Conservation (phyloP, 331 rosid species). For the Stylosanthes scabra region DNA sequence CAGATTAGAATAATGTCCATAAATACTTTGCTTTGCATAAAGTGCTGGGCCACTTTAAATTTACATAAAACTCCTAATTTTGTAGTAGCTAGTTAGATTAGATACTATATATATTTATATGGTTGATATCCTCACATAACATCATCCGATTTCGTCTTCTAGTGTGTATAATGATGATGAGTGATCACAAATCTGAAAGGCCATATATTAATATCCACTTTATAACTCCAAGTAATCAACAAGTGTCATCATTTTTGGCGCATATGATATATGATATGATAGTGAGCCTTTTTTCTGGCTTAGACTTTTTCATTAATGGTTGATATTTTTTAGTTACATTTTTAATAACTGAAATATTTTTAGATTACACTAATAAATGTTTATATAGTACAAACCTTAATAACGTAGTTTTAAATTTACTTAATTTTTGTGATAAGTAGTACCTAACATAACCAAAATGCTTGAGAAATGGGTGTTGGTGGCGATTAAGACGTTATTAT, state of each 20-base stretch:
- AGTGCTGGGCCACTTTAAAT: neutral
- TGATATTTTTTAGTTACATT: too few relatives aligned
- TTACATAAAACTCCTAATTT: constrained; percentile 2
- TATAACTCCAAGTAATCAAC: neutral
- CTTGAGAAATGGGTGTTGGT: neutral
- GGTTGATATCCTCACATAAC: neutral
- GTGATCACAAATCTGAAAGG: neutral
- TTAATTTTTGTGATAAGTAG: too few relatives aligned
- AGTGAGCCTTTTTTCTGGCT: too few relatives aligned
- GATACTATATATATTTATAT: too few relatives aligned
- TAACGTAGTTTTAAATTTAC: too few relatives aligned
- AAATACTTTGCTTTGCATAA: neutral
- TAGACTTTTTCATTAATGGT: too few relatives aligned
- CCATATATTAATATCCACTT: neutral
- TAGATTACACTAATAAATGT: too few relatives aligned
- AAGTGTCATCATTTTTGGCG: neutral
- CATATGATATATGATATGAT: neutral
- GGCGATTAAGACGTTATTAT: constrained; percentile 4
- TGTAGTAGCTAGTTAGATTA: neutral
- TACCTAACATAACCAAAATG: neutral
- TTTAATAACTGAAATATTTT: too few relatives aligned
- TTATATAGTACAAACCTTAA: too few relatives aligned
- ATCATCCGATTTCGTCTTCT: constrained; percentile 1
- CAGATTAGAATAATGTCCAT: too few relatives aligned
- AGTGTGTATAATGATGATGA: neutral